Evolutionary conservation across 2,329 filamentous ascomycete species (phyloP).

Genomic region (Ophiostoma sp.): DNA sequence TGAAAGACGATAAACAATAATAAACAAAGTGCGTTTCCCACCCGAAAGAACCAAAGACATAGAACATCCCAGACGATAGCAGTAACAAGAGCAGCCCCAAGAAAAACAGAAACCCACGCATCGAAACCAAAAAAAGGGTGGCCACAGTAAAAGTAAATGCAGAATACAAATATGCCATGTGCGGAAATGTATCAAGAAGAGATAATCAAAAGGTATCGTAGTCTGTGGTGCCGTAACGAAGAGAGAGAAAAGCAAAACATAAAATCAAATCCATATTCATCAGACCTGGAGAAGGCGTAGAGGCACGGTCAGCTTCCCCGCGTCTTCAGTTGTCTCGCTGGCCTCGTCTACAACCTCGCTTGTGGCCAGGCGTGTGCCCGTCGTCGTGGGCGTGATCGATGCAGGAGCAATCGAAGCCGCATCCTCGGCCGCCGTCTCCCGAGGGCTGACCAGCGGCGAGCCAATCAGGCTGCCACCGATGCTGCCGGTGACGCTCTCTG

Average conservation of each 20-base stretch:
- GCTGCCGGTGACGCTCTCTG: slow-evolving; percentile 76
- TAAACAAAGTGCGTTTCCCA: no score
- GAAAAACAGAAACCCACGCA: background rate
- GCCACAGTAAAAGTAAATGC: background rate
- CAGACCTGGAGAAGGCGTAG: no score
- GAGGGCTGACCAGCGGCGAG: slow-evolving; percentile 54
- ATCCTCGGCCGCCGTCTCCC: slow-evolving; percentile 16
- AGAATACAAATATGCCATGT: background rate
- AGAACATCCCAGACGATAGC: background rate
- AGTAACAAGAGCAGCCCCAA: background rate
- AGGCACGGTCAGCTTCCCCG: no score
- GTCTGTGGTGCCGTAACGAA: background rate
- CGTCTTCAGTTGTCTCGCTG: no score
- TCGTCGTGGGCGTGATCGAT: background rate
- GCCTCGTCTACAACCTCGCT: slow-evolving; percentile 9
- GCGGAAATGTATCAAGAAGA: background rate
- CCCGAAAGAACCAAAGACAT: background rate
- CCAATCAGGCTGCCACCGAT: slow-evolving; percentile 54
- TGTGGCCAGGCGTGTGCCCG: background rate
- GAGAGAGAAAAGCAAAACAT: background rate
- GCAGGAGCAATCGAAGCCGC: background rate
- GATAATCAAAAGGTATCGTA: slow-evolving; percentile 17
- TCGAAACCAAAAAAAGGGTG: background rate
- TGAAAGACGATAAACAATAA: no score
- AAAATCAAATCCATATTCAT: background rate